Conservation (phyloP, 371 early-diverging fungal genomes). For the Lichtheimia ornata region DNA sequence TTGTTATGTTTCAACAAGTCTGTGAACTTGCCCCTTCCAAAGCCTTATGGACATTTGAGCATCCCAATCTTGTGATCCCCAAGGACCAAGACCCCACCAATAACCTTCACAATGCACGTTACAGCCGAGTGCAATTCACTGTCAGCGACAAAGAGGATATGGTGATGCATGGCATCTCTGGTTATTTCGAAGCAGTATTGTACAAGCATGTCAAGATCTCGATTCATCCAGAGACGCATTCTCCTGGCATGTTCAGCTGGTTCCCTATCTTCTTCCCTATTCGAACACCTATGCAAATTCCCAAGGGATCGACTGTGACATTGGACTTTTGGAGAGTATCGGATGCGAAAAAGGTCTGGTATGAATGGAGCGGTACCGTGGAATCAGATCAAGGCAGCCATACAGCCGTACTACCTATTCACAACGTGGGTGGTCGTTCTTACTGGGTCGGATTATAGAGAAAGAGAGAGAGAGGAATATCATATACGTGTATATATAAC, state of each 20-base stretch:
- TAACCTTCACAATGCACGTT: slow-evolving; percentile 76
- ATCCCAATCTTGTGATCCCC: slow-evolving; percentile 63
- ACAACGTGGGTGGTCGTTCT: slow-evolving; percentile 59
- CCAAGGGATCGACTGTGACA: slow-evolving; percentile 55
- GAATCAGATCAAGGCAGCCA: slow-evolving; percentile 26
- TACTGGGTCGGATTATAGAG: slow-evolving; percentile 63
- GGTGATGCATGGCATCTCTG: slow-evolving; percentile 91
- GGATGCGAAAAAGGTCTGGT: slow-evolving; percentile 85
- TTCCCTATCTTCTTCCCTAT: slow-evolving; percentile 96
- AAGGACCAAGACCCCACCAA: slow-evolving; percentile 53
- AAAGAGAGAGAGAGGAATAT: not conserved
- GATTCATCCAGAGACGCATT: slow-evolving; percentile 84
- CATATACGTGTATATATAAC: not conserved
- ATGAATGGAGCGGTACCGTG: slow-evolving; percentile 82
- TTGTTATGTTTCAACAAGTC: slow-evolving; percentile 86
- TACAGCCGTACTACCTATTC: slow-evolving; percentile 38
- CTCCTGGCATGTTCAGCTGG: slow-evolving; percentile 95
- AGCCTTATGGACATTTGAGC: slow-evolving; percentile 82
- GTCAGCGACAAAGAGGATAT: slow-evolving; percentile 44
- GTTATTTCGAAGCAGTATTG: slow-evolving; percentile 90
- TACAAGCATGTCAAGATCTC: slow-evolving; percentile 85
- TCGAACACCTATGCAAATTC: slow-evolving; percentile 70
- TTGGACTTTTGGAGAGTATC: slow-evolving; percentile 88
- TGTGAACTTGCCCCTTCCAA: slow-evolving; percentile 67
- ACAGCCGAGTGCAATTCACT: slow-evolving; percentile 55